Conservation (phyloP, 805 yeast species). For the Saturnispora ahearnii region DNA sequence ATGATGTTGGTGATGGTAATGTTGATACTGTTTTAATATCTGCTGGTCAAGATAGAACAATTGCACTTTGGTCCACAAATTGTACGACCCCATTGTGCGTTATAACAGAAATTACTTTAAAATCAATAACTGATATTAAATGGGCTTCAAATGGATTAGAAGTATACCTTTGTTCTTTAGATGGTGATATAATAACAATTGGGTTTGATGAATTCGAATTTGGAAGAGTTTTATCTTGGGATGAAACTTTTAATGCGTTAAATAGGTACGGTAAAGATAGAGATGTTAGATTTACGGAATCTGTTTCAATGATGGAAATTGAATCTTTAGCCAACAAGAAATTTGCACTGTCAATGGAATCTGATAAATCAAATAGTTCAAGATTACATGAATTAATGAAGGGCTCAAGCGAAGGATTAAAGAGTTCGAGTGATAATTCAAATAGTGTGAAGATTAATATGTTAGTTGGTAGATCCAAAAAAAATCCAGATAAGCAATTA, state of each 20-base stretch:
- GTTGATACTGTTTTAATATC: constrained; percentile 70
- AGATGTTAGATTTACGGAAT: constrained; percentile 82
- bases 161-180: constrained; percentile 71
- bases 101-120: constrained; percentile 63
- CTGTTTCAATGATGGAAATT: constrained; percentile 63
- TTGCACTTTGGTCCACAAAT: constrained; percentile 82
- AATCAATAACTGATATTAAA: constrained; percentile 77
- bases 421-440: not conserved
- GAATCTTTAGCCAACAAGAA: constrained; percentile 49
- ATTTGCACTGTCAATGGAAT: not conserved
- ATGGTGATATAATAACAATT: constrained; percentile 69
- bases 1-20: constrained; percentile 28
- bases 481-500: constrained; percentile 22
- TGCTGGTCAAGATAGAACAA: constrained; percentile 87
- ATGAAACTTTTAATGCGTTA: constrained; percentile 57
- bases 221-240: constrained; percentile 54
- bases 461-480: constrained; percentile 25
- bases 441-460: constrained; percentile 17
- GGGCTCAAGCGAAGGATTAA: constrained; percentile 10
- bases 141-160: constrained; percentile 81
- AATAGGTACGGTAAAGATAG: constrained; percentile 83
- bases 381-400: constrained; percentile 38
- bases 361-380: constrained; percentile 1
- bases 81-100: constrained; percentile 71
- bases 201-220: constrained; percentile 55